Evolutionary conservation across 164 flowering plant genomes (phyloP).

Genomic region (Nymphaea thermarum): DNA sequence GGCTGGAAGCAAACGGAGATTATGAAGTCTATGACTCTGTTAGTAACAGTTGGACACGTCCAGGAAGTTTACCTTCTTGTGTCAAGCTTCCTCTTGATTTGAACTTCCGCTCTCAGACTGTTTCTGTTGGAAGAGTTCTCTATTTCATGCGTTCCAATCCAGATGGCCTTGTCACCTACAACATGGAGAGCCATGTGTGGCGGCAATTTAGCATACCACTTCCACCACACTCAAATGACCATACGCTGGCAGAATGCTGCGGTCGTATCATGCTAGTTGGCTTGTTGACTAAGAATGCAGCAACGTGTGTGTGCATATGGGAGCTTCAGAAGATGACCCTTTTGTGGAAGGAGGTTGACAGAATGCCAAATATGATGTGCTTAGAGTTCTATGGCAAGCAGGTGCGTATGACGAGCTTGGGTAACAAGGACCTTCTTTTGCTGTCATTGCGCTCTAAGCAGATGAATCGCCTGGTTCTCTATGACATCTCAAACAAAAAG

Average conservation of each 20-base stretch:
- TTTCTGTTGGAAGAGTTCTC: conserved; percentile 33
- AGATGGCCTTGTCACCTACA: conserved; percentile 72
- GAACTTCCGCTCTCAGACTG: conserved; percentile 68
- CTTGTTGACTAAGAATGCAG: conserved; percentile 82
- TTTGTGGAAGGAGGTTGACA: conserved; percentile 99
- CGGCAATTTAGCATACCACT: conserved; percentile 63
- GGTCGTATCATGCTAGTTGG: conserved; percentile 87
- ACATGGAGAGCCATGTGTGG: conserved; percentile 66
- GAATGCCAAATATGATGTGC: conserved; percentile 99
- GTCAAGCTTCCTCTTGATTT: conserved; percentile 64
- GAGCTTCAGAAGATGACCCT: conserved; percentile 98
- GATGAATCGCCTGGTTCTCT: conserved; percentile 77
- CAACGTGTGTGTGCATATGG: conserved; percentile 97
- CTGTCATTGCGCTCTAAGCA: conserved; percentile 67
- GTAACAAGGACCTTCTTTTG: conserved; percentile 87
- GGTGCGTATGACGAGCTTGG: conserved; percentile 91
- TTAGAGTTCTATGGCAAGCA: conserved; percentile 99
- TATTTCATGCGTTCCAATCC: conserved; percentile 85
- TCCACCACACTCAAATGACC: conserved; percentile 57
- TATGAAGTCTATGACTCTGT: conserved; percentile 74
- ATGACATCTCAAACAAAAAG: conserved; percentile 45
- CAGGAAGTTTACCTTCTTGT: conserved; percentile 53
- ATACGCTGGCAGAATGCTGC: conserved; percentile 67
- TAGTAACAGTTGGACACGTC: conserved; percentile 57
- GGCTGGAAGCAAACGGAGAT: conserved; percentile 81